Evolutionary conservation across 1,284 basidiomycete genomes (phyloP).

Genomic region (Moesziomyces aphidis): DNA sequence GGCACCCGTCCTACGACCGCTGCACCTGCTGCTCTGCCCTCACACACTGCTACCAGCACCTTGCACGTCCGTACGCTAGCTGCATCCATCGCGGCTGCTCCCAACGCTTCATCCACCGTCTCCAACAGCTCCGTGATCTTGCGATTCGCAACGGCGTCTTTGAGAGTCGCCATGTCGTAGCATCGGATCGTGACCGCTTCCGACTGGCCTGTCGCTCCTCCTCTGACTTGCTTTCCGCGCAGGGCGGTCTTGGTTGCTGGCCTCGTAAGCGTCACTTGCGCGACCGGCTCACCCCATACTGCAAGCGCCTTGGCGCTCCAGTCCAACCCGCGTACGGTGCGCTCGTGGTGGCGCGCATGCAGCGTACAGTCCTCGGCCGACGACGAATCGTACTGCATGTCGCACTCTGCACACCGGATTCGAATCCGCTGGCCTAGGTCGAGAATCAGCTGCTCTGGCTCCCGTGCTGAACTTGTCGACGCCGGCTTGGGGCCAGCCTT

Average conservation of each 20-base stretch:
- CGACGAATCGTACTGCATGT: slow-evolving; percentile 60
- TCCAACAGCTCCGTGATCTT: slow-evolving; percentile 44
- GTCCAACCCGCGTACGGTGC: slow-evolving; percentile 50
- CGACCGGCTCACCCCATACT: slow-evolving; percentile 31
- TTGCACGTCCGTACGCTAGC: slow-evolving; percentile 29
- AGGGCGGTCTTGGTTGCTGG: slow-evolving; percentile 11
- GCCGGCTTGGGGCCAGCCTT: slow-evolving; percentile 15
- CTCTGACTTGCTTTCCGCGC: slow-evolving; percentile 10
- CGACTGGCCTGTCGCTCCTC: slow-evolving; percentile 5
- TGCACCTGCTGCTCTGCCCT: slow-evolving; percentile 48
- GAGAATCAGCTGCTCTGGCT: slow-evolving; percentile 56
- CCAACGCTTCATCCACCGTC: slow-evolving; percentile 55
- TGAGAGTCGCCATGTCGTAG: slow-evolving; percentile 45
- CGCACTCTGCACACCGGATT: slow-evolving; percentile 51
- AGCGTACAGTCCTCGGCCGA: slow-evolving; percentile 51
- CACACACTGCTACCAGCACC: slow-evolving; percentile 43
- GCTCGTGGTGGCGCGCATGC: slow-evolving; percentile 55
- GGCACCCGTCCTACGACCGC: slow-evolving; percentile 44
- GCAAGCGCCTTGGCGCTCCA: slow-evolving; percentile 50
- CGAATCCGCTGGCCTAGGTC: slow-evolving; percentile 59
- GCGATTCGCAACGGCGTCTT: slow-evolving; percentile 26
- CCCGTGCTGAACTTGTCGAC: slow-evolving; percentile 1
- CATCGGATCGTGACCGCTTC: slow-evolving; percentile 28
- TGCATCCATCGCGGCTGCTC: slow-evolving; percentile 45
- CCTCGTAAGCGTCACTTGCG: slow-evolving; percentile 12